Evolutionary conservation across 1,284 basidiomycete genomes (phyloP), one percentile per base, ranked within the genome.

Genomic region (Ustilago crameri): DNA sequence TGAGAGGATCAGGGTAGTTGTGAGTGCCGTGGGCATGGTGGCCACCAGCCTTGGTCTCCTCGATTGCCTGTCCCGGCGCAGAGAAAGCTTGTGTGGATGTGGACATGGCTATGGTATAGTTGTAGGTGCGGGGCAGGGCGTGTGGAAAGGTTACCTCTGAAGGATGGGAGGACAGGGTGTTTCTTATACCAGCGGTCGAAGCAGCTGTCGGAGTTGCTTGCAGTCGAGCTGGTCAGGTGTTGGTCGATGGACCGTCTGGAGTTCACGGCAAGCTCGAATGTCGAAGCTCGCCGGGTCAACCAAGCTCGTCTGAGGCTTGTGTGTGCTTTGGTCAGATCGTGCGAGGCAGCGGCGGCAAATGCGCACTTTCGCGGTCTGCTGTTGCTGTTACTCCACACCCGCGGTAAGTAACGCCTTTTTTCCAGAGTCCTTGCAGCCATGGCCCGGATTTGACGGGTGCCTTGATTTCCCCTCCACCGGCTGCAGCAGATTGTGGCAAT

Each of bases 21-120:
- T 74, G 65, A 5, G 75, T 78, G 46, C 75, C 74, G 65, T 78
- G 68, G 27, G 69, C 74, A 9, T 69, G 57, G 55, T 74, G 72
- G n/a, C 70, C 74, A 12, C 70, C 75, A 8, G 62, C 66, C 57
- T 74, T 74, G 46, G 57, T 52, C 42, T 75, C 69, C 38, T 77
- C 75, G 49, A 77, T 50, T 41, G 57, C 65, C 48, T 73, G 60
- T 9, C 65, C 70, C 22, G 70, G 63, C 24, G 63, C 63, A 24
- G 69, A 66, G 34, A 67, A 72, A 27, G 60, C 48, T 49, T 72
- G 63, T 30, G 65, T 67, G 17, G 58, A 53, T 30, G 65, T 67
- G 17, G 58, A 53, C 58, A 64, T 70, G 20, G 41, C 35, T 24
- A 30, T 30, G 30, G 30, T 30, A 12, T 52, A 22, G 23, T 37